These are phyloP conservation scores for Cryomyces minteri DNA, from an alignment of 495 filamentous ascomycete genomes.

Conservation along the genomic window DNA sequence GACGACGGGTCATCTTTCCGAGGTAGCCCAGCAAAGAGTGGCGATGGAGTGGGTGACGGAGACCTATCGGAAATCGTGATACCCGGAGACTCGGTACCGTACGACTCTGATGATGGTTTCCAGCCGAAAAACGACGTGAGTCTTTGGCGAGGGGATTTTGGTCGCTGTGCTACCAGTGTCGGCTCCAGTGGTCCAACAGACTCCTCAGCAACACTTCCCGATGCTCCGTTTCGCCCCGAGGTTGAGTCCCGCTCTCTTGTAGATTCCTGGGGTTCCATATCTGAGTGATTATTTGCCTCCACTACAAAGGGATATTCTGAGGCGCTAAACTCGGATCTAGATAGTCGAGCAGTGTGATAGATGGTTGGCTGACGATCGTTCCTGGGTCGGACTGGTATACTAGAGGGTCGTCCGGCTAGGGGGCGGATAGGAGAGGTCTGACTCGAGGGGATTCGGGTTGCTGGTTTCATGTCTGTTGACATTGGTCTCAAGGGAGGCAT, in stretches of 20 bases:
- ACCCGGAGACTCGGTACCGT: slow-evolving; percentile 39
- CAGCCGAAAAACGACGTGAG: slow-evolving; percentile 55
- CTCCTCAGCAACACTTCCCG: too few species aligned
- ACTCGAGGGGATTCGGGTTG: background rate
- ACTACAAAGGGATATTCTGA: too few species aligned
- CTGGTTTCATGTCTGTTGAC: background rate
- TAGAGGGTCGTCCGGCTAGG: background rate
- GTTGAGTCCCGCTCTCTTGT: too few species aligned
- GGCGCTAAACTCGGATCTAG: background rate
- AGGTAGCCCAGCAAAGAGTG: slow-evolving; percentile 8
- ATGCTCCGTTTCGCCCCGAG: too few species aligned
- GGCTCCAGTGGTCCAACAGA: too few species aligned
- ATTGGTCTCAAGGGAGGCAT: background rate
- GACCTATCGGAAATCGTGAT: slow-evolving; percentile 46
- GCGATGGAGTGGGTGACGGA: slow-evolving; percentile 38
- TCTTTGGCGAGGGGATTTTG: slow-evolving; percentile 42
- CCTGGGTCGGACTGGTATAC: background rate
- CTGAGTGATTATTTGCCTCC: too few species aligned
- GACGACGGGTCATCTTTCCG: too few species aligned
- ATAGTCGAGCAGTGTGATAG: slow-evolving; percentile 1
- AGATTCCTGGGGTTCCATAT: too few species aligned
- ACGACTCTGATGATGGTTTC: slow-evolving; percentile 33
- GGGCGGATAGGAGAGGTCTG: too few species aligned
- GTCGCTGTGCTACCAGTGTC: slow-evolving; percentile 7
- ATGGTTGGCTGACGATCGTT: slow-evolving; percentile 1